Percentiles rank a stretch among this genome's conserved stretches.
These are phyloP conservation scores for Ailanthus altissimus DNA, from an alignment of 345 rosid genomes.

Conservation along the genomic window DNA sequence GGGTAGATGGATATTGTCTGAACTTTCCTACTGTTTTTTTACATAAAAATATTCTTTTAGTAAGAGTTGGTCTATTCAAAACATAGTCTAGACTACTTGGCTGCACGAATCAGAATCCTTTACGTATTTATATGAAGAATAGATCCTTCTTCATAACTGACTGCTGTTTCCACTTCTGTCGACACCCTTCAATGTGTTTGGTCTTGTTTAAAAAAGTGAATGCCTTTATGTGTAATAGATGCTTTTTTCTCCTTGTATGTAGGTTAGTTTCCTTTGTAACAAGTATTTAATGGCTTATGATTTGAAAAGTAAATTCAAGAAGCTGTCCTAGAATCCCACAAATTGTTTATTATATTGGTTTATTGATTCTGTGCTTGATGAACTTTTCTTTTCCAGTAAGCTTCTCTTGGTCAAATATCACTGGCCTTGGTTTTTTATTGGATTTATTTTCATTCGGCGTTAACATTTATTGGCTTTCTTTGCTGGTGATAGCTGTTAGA, in stretches of 20 bases:
- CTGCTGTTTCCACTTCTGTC: neutral
- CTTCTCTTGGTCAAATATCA: neutral
- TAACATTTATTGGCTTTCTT: constrained; percentile 22
- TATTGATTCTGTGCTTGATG: constrained; percentile 13
- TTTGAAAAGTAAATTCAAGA: neutral
- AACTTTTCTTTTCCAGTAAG: neutral
- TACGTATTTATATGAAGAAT: neutral
- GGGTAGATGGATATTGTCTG: neutral
- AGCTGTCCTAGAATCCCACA: neutral
- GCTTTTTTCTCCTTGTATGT: neutral
- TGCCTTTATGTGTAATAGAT: neutral
- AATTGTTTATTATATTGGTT: neutral
- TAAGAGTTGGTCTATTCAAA: neutral
- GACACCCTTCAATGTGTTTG: neutral
- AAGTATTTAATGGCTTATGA: neutral
- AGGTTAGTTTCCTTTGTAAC: neutral
- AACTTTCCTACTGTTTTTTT: neutral
- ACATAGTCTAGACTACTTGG: neutral
- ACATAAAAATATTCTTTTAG: neutral
- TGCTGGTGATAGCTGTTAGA: constrained; percentile 67
- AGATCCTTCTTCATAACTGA: neutral
- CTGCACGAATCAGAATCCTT: neutral
- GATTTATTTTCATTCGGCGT: constrained; percentile 2
- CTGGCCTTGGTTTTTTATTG: constrained; percentile 9
- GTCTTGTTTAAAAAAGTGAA: neutral